phyloP scores from a whole-genome alignment of 2,329 filamentous ascomycete genomes.

The Fusarium nygamai region DNA sequence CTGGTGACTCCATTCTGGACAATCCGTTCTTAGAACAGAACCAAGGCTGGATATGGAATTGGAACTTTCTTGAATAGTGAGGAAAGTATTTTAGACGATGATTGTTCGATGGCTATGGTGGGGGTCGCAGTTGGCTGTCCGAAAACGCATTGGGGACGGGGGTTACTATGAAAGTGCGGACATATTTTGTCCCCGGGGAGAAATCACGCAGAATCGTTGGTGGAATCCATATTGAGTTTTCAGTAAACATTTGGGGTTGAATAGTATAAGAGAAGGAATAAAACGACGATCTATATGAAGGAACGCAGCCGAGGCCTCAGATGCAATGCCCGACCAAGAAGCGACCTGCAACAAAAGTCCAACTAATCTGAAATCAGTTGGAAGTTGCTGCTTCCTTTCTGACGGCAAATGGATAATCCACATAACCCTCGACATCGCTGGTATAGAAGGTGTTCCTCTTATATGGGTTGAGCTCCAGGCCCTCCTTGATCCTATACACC shows the following conservation, averaged over 20 bases:
- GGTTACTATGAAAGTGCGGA: background rate
- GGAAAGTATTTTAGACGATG: fast-evolving
- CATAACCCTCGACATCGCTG: constrained; percentile 31
- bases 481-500: constrained; percentile 40
- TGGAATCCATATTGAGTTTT: fast-evolving
- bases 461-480: constrained; percentile 41
- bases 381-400: fast-evolving
- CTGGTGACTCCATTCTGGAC: background rate
- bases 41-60: background rate
- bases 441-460: constrained; percentile 45
- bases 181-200: fast-evolving
- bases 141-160: fast-evolving
- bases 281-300: fast-evolving
- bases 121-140: fast-evolving
- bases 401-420: constrained; percentile 40
- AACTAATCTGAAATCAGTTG: fast-evolving
- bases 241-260: fast-evolving
- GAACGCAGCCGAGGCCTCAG: fast-evolving
- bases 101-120: background rate
- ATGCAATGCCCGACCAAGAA: fast-evolving
- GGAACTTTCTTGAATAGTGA: background rate
- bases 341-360: fast-evolving
- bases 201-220: fast-evolving
- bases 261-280: too few species aligned
- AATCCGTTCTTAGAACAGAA: background rate